phyloP scores from a whole-genome alignment of 768 basidiomycete species.

The Phlegmacium glaucopus region DNA sequence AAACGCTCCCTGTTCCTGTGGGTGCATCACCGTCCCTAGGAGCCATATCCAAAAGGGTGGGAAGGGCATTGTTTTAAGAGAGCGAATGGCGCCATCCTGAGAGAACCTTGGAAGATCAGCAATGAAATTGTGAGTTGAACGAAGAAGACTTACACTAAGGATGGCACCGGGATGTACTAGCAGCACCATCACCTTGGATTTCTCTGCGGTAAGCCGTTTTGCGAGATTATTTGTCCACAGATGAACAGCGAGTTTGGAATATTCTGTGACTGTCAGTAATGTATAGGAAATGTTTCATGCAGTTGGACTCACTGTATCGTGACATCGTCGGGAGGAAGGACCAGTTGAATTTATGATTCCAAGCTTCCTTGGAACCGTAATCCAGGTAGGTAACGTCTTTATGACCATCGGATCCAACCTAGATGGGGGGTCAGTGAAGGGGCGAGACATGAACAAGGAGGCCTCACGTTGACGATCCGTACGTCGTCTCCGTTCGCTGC shows the following conservation, averaged over 20 bases:
- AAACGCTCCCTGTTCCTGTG: constrained; percentile 17
- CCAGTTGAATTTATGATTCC: constrained; percentile 16
- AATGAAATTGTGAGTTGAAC: neutral
- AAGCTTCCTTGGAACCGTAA: constrained; percentile 16
- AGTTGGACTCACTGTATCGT: constrained; percentile 14
- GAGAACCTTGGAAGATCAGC: neutral
- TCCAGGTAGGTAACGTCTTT: constrained; percentile 12
- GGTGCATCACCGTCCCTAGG: constrained; percentile 18
- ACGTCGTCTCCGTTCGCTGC: constrained; percentile 16
- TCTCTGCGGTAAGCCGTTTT: constrained; percentile 12
- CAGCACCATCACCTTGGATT: constrained; percentile 11
- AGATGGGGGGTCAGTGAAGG: neutral
- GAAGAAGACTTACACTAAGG: constrained; percentile 10
- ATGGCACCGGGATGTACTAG: constrained; percentile 22
- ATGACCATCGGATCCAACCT: constrained; percentile 17
- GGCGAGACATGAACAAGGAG: neutral
- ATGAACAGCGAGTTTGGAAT: constrained; percentile 22
- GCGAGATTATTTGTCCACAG: constrained; percentile 21
- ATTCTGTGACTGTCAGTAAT: constrained; percentile 6
- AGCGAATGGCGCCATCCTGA: constrained; percentile 17
- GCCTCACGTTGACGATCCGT: constrained; percentile 19
- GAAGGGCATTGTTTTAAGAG: constrained; percentile 15
- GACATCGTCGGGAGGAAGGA: constrained; percentile 12
- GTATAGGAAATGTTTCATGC: neutral
- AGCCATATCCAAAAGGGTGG: constrained; percentile 22